Evolutionary conservation across 495 filamentous ascomycete genomes (phyloP), one percentile per base, ranked within the genome.

Genomic region (Alectoria sarmentosa): DNA sequence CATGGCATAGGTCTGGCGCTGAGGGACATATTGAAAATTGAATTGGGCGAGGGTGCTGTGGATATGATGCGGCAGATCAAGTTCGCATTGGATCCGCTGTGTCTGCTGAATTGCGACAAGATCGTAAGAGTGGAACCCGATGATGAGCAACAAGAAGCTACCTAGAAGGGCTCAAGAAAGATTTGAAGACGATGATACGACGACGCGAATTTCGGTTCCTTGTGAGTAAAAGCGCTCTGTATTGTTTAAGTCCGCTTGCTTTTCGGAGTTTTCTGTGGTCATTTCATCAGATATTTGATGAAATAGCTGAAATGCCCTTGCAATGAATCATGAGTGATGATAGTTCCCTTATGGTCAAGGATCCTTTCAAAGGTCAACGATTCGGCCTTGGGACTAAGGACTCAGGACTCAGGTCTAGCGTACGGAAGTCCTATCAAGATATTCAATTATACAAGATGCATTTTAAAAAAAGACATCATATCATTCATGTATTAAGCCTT

Each of bases 51-150:
- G 66, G 70, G 67, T 54, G 80, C 82, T 26, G 83, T 88, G 14
- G 83, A 87, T 75, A 76, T 81, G 54, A 88, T 88, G 85, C 77
- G 84, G 64, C 82, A 79, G 68, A 82, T 86, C 39, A 65, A 89
- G 77, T 73, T 83, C 67, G 84, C 86, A 9, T 83, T 84, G 66
- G 86, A 89, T 70, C 86, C 86, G 11, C 76, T 84, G 32, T 84
- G 86, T 70, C 65, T 88, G 62, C 79, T 88, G 39, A 89, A 89
- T 70, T 86, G 82, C 65, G 85, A 89, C 73, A 89, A 89, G 70
- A 78, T 88, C 58, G 79, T 88, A 32, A 76, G 84, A 56, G 71
- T 77, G 32, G 74, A 82, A 48, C 56, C 56, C 3, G 8, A 41
- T 34, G 52, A 55, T 34, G 52, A 15, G 1, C 28, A 55, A 21